Base-by-base conservation (phyloP, 2,329 filamentous ascomycete genomes). In the Ramichloridium luteum region DNA sequence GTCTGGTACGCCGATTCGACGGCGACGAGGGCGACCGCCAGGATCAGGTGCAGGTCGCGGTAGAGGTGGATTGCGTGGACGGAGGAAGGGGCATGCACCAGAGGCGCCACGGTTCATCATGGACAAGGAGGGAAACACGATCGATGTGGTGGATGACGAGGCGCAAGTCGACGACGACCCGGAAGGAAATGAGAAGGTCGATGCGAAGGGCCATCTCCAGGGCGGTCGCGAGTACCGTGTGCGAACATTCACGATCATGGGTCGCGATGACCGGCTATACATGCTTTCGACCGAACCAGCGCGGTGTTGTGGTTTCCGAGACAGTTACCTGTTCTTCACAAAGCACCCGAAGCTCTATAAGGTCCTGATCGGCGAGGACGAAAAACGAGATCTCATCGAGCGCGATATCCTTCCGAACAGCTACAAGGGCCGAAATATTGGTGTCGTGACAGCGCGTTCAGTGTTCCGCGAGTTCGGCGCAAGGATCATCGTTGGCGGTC, bases 251-350 rank as follows among this genome's bases (percentile, higher is more conserved):
- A 93, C 80, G 5, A 80, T 98, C 42, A 69, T 75, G 12, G 85
- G 83, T 33, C 75, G 86, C 43, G 85, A 80, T 22, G 72, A 88
- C 30, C 68, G 86, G 34, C 74, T 93, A 8, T 98, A 98, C 72
- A 98, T 98, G 90, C 63, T 98, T 59, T 96, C 90, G 3, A 98
- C 90, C 4, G 90, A 98, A 54, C 92, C 90, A 4, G 90, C 90
- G 14, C 80, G 90, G 43, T 96, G 90, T 50, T 86, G 93, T 34
- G 90, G 90, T 11, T 98, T 98, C 68, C 73, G 90, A 45, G 90
- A 98, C 65, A 94, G 86, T 43, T 98, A 98, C 53, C 73, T 98
- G 15, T 94, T 98, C 68, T 98, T 98, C 67, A 92, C 90, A 42
- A 98, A 96, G 61, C 90, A 98, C 60, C 81, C 82, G 54, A 78